Evolutionary conservation across 805 yeast genomes (phyloP).

Genomic region (Ogataea ramenticola): DNA sequence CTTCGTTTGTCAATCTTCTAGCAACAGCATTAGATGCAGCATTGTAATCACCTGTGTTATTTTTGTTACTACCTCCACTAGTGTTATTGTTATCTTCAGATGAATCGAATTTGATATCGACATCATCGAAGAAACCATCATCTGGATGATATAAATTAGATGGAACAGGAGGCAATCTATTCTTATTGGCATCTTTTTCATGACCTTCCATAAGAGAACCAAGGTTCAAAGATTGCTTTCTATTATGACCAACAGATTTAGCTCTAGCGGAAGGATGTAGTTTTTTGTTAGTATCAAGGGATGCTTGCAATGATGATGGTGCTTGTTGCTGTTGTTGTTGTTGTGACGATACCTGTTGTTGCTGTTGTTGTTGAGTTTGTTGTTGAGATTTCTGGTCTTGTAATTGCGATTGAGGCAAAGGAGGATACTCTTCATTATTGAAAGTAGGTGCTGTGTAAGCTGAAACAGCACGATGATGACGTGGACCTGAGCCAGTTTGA

Average conservation of each 20-base stretch:
- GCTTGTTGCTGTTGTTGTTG: constrained; percentile 5
- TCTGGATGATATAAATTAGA: constrained; percentile 29
- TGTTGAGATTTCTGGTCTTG: constrained; percentile 5
- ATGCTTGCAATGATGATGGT: constrained; percentile 16
- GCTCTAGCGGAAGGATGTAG: constrained; percentile 84
- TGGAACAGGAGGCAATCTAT: constrained; percentile 40
- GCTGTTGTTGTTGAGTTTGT: constrained; percentile 18
- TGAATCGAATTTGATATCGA: constrained; percentile 30
- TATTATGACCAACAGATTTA: constrained; percentile 75
- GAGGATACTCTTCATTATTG: constrained; percentile 1
- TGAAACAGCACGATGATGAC: constrained; percentile 30
- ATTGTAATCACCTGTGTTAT: not conserved
- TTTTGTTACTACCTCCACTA: not conserved
- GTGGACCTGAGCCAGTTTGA: not conserved
- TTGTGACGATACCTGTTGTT: constrained; percentile 1
- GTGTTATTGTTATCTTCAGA: not conserved
- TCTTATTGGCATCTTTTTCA: not conserved
- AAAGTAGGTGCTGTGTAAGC: constrained; percentile 27
- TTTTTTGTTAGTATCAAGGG: constrained; percentile 22
- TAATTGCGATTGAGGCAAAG: constrained; percentile 5
- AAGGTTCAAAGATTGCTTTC: constrained; percentile 48
- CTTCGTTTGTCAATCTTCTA: constrained; percentile 37
- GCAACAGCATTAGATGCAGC: not conserved
- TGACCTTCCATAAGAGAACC: constrained; percentile 6
- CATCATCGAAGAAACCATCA: constrained; percentile 56